phyloP scores from a whole-genome alignment of 495 filamentous ascomycete genomes.

The Hypoxylon crocopeplum region DNA sequence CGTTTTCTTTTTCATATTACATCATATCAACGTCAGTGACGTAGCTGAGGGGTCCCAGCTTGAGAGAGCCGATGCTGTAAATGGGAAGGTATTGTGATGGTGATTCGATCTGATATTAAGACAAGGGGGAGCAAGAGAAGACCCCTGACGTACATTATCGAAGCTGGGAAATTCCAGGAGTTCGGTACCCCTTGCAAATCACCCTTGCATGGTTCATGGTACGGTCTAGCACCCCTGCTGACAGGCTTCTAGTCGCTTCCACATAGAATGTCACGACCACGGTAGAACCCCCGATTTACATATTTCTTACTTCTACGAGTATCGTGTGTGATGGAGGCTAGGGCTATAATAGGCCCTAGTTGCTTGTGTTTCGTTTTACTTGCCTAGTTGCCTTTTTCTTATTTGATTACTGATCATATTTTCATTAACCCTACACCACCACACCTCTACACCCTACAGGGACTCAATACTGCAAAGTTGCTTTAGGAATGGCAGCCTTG shows the following conservation, averaged over 20 bases:
- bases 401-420: constrained; percentile 35
- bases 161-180: constrained; percentile 20
- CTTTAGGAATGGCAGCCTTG: constrained; percentile 20
- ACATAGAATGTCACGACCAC: too few relatives aligned
- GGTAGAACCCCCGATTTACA: constrained; percentile 5
- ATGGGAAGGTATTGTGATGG: not conserved
- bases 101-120: not conserved
- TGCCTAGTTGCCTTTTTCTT: not conserved
- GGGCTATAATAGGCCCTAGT: not conserved
- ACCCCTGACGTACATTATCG: not conserved
- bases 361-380: constrained; percentile 4
- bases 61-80: too few relatives aligned
- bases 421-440: constrained; percentile 21
- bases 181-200: constrained; percentile 25
- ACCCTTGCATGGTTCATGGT: constrained; percentile 1
- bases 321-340: constrained; percentile 7
- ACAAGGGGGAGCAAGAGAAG: not conserved
- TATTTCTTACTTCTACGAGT: not conserved
- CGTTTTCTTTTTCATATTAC: too few relatives aligned
- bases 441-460: not conserved
- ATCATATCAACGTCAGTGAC: constrained; percentile 6
- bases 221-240: too few relatives aligned
- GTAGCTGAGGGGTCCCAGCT: too few relatives aligned
- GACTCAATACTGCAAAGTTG: not conserved
- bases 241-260: too few relatives aligned